Evolutionary conservation across 2,329 filamentous ascomycete species (phyloP), one percentile per base, ranked within the genome.

Genomic region (Leptographium radiaticola): DNA sequence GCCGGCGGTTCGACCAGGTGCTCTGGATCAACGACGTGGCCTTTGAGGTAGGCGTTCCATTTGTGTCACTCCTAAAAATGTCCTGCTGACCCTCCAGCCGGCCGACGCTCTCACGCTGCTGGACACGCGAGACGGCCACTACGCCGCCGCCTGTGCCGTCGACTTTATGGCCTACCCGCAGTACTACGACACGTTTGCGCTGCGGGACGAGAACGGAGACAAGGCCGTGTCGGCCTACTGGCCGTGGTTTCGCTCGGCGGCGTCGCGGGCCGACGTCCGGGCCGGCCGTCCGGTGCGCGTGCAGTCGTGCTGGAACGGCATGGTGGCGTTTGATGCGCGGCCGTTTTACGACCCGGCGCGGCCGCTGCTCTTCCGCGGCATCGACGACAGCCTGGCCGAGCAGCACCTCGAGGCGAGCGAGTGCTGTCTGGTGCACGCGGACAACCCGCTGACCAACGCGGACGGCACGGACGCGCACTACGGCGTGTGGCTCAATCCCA

Each of bases 361-460:
- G 0, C 70, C 70, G 4, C 69, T 86, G 0, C 66, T 66, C 7
- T 87, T 87, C 63, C 80, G 84, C 30, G 82, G 76, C 20, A 73
- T 84, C 51, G 67, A 77, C 2, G 83, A 86, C 63, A 74, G 73
- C 5, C 75, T 91, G 1, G 80, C 79, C 2, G 62, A 66, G 9
- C 62, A 70, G 31, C 84, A 87, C 62, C 71, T 89, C 31, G 87
- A 90, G 66, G 86, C 75, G n/a, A 86, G 81, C 15, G 86, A 90
- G 67, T 89, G 86, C 70, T 90, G 87, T 66, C 76, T 90, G 52
- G 81, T 88, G 53, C 85, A 88, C 63, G 79, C 80, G 2, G 85
- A 88, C 62, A 88, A 87, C 60, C 78, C 77, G 1, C 67, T 81
- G 6, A 74, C 74, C 6, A 20, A 49, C 10, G 62, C 62, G 54